Evolutionary conservation across 176 grass and related monocot species (phyloP).

Genomic region (Paspalum notatum): DNA sequence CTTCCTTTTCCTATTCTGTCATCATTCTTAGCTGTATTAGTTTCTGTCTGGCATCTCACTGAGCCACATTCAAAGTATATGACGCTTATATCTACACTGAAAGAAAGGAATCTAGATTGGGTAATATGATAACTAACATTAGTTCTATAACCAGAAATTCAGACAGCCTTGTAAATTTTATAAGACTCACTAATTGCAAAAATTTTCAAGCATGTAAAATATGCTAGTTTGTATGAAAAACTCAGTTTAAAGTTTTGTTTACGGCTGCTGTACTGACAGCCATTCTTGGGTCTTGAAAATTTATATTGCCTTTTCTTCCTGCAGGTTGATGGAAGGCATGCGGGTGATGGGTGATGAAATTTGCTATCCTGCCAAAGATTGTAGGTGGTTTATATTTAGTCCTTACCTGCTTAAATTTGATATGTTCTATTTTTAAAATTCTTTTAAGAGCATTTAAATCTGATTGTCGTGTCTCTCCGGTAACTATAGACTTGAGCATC

Average conservation of each 20-base stretch:
- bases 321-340: slow-evolving; percentile 77
- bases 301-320: slow-evolving; percentile 1
- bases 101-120: neutral
- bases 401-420: slow-evolving; percentile 3
- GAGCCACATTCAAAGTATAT: neutral
- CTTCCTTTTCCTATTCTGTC: neutral
- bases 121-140: neutral
- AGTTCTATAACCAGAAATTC: neutral
- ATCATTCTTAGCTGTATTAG: neutral
- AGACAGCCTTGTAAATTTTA: slow-evolving; percentile 16
- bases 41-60: slow-evolving; percentile 8
- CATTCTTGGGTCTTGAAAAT: neutral
- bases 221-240: neutral
- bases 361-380: slow-evolving; percentile 98
- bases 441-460: slow-evolving; percentile 15
- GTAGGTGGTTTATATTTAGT: slow-evolving; percentile 50
- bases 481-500: slow-evolving; percentile 71
- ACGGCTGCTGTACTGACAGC: neutral
- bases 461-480: slow-evolving; percentile 37
- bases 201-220: neutral
- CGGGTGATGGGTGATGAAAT: slow-evolving; percentile 90
- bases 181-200: neutral
- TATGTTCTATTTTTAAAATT: neutral
- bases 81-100: neutral
- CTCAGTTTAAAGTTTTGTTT: neutral